Conservation (phyloP, 768 basidiomycete species). For the Sarcodon aspratus region DNA sequence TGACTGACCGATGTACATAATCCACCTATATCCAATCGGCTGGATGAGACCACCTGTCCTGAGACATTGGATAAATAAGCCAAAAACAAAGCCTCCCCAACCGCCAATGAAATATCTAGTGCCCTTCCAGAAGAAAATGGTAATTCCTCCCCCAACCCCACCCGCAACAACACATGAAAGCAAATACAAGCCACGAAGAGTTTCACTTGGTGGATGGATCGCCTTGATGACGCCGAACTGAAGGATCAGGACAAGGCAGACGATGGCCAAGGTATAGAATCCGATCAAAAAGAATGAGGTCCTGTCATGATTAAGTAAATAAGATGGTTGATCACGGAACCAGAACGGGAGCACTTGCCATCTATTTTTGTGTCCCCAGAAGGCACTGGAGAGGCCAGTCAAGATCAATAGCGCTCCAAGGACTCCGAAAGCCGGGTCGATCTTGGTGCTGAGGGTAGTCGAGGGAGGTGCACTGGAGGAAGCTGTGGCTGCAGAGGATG, state of each 20-base stretch:
- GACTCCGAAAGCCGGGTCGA: conserved; percentile 86
- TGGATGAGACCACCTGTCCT: conserved; percentile 71
- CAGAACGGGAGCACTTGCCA: conserved; percentile 42
- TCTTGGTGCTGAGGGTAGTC: conserved; percentile 41
- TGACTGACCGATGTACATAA: conserved; percentile 69
- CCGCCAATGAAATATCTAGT: conserved; percentile 76
- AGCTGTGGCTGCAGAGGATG: conserved; percentile 34
- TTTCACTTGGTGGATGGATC: conserved; percentile 67
- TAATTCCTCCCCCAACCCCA: conserved; percentile 70
- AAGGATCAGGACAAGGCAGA: conserved; percentile 80
- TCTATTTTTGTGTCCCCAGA: conserved; percentile 92
- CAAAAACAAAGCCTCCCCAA: conserved; percentile 82
- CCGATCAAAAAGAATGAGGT: conserved; percentile 90
- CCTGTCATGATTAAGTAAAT: conserved; percentile 30
- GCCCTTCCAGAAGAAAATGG: conserved; percentile 90
- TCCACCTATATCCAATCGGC: conserved; percentile 75
- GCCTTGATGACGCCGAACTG: conserved; percentile 81
- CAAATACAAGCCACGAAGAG: conserved; percentile 84
- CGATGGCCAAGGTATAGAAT: conserved; percentile 80
- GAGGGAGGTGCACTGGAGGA: conserved; percentile 15
- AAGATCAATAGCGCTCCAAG: conserved; percentile 82
- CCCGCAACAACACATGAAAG: conserved; percentile 74
- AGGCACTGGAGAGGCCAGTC: conserved; percentile 81
- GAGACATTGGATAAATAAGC: conserved; percentile 81
- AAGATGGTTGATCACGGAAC: conserved; percentile 9